Evolutionary conservation across 116 monocot genomes (phyloP), one percentile per base, ranked within the genome.

Genomic region (Iris pallida): DNA sequence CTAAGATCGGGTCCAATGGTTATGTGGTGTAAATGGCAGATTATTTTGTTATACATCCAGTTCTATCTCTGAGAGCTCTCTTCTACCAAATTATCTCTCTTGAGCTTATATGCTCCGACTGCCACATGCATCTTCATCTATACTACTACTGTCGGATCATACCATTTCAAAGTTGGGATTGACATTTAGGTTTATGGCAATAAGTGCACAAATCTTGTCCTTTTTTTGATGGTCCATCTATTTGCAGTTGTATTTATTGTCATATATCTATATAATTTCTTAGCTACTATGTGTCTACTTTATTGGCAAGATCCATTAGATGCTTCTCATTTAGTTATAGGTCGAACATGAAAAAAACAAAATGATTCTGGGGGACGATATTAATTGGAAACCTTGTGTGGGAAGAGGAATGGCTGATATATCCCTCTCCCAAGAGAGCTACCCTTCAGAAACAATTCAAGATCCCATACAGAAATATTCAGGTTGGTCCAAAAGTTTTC

Each of bases 41-140:
- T 42, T n/a, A 30, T 67, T 51, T 55, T 8, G 15, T 6, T 51
- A 30, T 52, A 20, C 41, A 49, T 52, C 66, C 20, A 66, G 66
- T 52, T 52, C 30, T 66, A 51, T 14, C 1, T 7, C 47, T 8
- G 17, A 17, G 7, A 19, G 19, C 4, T 59, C 59, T 41, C 59
- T 41, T 59, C 40, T 59, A 41, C 59, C 11, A 30, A 9, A 2
- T 59, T 13, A 30, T 40, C 30, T 4, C 41, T 12, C 59, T 41
- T 41, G 13, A 4, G 41, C 8, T 30, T 10, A 30, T 2, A 59
- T 59, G 59, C 41, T 59, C 59, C 10, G 10, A 10, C 12, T 59
- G 13, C 59, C 13, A 16, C 7, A 8, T 46, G 17, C 46, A 63
- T 63, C 6, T 45, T 46, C 63, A 45, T 46, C 30, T 30, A 30